Evolutionary conservation across 1,284 basidiomycete genomes (phyloP).

Genomic region (Tilletia indica): DNA sequence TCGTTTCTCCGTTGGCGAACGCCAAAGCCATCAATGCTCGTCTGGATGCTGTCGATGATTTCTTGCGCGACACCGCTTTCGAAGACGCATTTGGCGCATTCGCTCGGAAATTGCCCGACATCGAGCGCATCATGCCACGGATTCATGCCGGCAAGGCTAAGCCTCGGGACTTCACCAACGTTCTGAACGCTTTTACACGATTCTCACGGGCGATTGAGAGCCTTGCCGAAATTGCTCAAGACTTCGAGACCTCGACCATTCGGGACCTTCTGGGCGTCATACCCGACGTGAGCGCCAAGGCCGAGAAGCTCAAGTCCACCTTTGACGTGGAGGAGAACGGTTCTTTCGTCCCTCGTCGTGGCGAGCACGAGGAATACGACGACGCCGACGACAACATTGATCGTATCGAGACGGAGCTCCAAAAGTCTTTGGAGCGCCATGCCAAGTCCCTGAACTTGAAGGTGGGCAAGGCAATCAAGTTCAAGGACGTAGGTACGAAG

Average conservation of each 20-base stretch:
- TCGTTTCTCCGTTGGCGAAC: conserved; percentile 46
- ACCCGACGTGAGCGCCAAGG: conserved; percentile 42
- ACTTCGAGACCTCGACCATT: conserved; percentile 33
- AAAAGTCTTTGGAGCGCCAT: conserved; percentile 36
- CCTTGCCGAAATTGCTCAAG: conserved; percentile 22
- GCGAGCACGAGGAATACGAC: conserved; percentile 43
- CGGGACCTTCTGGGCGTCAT: conserved; percentile 33
- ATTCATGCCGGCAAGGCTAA: conserved; percentile 51
- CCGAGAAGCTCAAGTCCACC: conserved; percentile 37
- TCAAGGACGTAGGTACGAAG: conserved; percentile 55
- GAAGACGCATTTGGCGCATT: conserved; percentile 44
- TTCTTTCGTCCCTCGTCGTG: conserved; percentile 44
- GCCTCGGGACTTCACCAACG: conserved; percentile 49
- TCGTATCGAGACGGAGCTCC: conserved; percentile 43
- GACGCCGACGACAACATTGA: conserved; percentile 37
- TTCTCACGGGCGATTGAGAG: conserved; percentile 32
- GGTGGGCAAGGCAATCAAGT: conserved; percentile 33
- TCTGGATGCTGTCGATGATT: conserved; percentile 51
- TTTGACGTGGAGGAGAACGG: conserved; percentile 47
- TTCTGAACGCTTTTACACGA: conserved; percentile 41
- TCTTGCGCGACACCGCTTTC: conserved; percentile 37
- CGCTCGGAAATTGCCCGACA: conserved; percentile 47
- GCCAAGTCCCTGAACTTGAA: conserved; percentile 40
- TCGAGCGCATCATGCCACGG: conserved; percentile 51
- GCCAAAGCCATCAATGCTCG: conserved; percentile 44